A percentile compares a stretch with the other conserved stretches of the same genome.
Conservation (phyloP, 176 grass and related monocot species). For the Typha latifolia region DNA sequence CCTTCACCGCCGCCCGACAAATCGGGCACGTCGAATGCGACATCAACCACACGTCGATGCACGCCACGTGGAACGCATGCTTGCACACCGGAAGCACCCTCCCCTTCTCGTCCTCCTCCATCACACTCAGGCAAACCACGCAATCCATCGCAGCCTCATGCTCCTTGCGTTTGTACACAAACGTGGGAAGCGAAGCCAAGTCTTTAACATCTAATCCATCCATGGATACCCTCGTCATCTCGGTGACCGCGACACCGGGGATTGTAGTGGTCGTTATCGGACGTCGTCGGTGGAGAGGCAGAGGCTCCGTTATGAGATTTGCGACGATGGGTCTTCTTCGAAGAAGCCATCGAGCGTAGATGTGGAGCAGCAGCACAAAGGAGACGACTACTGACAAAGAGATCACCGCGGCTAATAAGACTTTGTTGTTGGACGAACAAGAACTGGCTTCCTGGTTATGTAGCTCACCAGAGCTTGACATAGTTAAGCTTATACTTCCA, state of each 20-base stretch:
- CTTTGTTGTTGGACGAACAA: conserved; percentile 14
- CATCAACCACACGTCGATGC: conserved; percentile 50
- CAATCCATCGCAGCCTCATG: conserved; percentile 10
- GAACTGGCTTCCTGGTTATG: conserved; percentile 11
- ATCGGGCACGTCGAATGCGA: conserved; percentile 44
- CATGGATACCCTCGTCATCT: not conserved
- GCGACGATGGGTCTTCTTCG: not conserved
- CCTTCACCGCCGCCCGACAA: conserved; percentile 30
- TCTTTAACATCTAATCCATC: conserved; percentile 26
- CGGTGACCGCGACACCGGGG: not conserved
- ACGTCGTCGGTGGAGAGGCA: not conserved
- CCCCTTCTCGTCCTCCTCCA: conserved; percentile 38
- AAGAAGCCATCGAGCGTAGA: conserved; percentile 37
- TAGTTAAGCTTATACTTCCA: no score
- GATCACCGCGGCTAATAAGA: conserved; percentile 29
- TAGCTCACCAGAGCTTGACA: not conserved
- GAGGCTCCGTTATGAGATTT: not conserved
- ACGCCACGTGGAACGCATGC: conserved; percentile 42
- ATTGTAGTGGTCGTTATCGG: conserved; percentile 4
- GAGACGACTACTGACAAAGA: conserved; percentile 31
- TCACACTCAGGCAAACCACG: conserved; percentile 40
- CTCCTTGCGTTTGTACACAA: conserved; percentile 7
- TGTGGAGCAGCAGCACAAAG: conserved; percentile 40
- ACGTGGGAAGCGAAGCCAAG: conserved; percentile 35
- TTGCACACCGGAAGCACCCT: conserved; percentile 43